Evolutionary conservation across 306 rosid species (phyloP).

Genomic region (Trifolium pratense): DNA sequence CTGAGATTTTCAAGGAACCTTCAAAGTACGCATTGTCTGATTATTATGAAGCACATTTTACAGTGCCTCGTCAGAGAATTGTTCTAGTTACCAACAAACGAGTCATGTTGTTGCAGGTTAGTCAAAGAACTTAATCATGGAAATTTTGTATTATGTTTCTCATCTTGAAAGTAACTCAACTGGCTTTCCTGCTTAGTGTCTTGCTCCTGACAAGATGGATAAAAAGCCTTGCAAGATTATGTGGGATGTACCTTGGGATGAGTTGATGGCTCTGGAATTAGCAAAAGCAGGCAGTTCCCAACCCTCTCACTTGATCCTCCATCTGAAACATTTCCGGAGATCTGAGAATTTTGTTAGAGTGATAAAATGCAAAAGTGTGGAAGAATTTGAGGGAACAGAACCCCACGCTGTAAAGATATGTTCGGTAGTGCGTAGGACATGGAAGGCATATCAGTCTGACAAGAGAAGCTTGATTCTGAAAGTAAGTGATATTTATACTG

Average conservation of each 20-base stretch:
- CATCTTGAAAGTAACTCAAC: constrained; percentile 43
- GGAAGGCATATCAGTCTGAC: constrained; percentile 81
- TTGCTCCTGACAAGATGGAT: constrained; percentile 81
- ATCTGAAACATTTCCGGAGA: constrained; percentile 79
- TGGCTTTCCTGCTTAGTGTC: constrained; percentile 62
- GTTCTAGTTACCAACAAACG: constrained; percentile 91
- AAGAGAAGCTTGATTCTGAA: constrained; percentile 67
- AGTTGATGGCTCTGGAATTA: constrained; percentile 88
- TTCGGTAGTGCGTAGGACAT: constrained; percentile 64
- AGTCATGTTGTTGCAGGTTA: constrained; percentile 90
- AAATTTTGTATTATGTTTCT: constrained; percentile 37
- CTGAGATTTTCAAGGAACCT: constrained; percentile 95
- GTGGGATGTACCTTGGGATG: constrained; percentile 98
- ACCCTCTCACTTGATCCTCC: constrained; percentile 92
- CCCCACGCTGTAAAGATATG: constrained; percentile 86
- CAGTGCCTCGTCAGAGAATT: constrained; percentile 75
- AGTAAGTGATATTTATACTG: constrained; percentile 50
- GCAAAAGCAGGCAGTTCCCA: constrained; percentile 77
- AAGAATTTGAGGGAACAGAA: constrained; percentile 67
- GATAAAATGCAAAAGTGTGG: constrained; percentile 70
- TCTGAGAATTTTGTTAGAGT: constrained; percentile 81
- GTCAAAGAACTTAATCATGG: constrained; percentile 37
- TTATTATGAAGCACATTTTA: constrained; percentile 82
- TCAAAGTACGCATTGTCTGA: constrained; percentile 94
- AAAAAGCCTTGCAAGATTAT: constrained; percentile 89